phyloP scores from a whole-genome alignment of 345 rosid species.

The Ricinus communis region DNA sequence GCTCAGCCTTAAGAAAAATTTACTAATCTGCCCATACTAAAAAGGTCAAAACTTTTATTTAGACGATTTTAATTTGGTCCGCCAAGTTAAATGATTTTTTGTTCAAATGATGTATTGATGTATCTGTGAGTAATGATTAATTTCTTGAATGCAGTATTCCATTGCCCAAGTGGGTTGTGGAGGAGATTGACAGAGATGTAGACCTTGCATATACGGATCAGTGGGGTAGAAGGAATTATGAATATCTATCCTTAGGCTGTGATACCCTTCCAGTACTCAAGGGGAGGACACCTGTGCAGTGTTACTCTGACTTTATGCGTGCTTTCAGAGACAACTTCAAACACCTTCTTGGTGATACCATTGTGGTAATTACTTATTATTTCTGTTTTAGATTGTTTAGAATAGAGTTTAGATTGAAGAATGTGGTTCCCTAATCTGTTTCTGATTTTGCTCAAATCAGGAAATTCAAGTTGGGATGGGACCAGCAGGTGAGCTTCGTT shows the following conservation, averaged over 20 bases:
- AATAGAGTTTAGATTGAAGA: not conserved
- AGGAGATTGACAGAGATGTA: constrained; percentile 67
- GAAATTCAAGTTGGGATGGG: constrained; percentile 99
- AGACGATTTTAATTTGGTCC: too few species aligned
- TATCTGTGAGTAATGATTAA: not conserved
- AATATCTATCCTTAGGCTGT: constrained; percentile 84
- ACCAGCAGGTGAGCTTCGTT: constrained; percentile 96
- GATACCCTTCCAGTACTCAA: constrained; percentile 83
- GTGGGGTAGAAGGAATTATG: constrained; percentile 96
- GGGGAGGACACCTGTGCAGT: constrained; percentile 89
- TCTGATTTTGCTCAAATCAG: constrained; percentile 33
- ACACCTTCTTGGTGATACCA: constrained; percentile 79
- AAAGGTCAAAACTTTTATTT: too few species aligned
- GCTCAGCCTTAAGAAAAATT: too few species aligned
- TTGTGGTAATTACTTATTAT: constrained; percentile 57
- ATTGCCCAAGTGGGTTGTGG: constrained; percentile 82
- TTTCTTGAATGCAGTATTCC: constrained; percentile 55
- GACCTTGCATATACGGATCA: constrained; percentile 97
- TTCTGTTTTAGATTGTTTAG: not conserved
- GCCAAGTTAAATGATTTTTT: too few species aligned
- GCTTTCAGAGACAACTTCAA: constrained; percentile 83
- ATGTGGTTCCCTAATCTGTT: constrained; percentile 5
- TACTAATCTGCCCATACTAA: too few species aligned
- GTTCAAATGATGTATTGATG: too few species aligned
- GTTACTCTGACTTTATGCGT: constrained; percentile 92